A percentile compares a stretch with the other conserved stretches of the same genome.
Evolutionary conservation across 2,329 filamentous ascomycete genomes (phyloP).

Genomic region (Pestalotiopsis sp.): DNA sequence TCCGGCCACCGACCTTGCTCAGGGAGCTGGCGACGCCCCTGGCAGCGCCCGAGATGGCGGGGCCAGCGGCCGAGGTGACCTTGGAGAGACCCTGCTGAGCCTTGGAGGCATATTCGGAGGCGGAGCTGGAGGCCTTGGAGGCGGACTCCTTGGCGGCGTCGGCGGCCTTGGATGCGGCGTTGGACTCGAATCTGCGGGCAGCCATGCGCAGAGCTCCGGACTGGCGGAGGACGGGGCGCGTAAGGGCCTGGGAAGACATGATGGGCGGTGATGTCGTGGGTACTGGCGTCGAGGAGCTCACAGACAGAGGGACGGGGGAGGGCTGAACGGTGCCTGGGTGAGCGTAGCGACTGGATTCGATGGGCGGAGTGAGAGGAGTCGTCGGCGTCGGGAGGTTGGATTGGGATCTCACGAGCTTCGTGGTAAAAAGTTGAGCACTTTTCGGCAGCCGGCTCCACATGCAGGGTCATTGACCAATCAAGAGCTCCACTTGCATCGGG

Average conservation of each 20-base stretch:
- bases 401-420: conserved; percentile 20
- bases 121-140: conserved; percentile 43
- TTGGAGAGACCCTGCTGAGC: conserved; percentile 82
- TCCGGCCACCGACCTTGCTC: conserved; percentile 79
- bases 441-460: conserved; percentile 13
- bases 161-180: conserved; percentile 48
- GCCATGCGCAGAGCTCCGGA: conserved; percentile 35
- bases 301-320: conserved; percentile 8
- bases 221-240: conserved; percentile 36
- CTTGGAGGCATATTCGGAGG: conserved; percentile 58
- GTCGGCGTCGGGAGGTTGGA: conserved; percentile 16
- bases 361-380: conserved; percentile 22
- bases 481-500: neutral
- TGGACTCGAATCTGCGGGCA: conserved; percentile 64
- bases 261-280: conserved; percentile 9
- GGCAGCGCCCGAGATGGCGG: conserved; percentile 74
- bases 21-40: conserved; percentile 68
- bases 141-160: conserved; percentile 37
- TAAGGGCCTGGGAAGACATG: conserved; percentile 31
- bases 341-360: conserved; percentile 38
- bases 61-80: conserved; percentile 79
- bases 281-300: conserved; percentile 11
- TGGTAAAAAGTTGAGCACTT: conserved; percentile 14
- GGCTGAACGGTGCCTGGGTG: conserved; percentile 23
- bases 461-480: conserved; percentile 8